These are phyloP conservation scores for Tympanopsis confertula DNA, from an alignment of 2,329 filamentous ascomycete species.

Conservation along the genomic window DNA sequence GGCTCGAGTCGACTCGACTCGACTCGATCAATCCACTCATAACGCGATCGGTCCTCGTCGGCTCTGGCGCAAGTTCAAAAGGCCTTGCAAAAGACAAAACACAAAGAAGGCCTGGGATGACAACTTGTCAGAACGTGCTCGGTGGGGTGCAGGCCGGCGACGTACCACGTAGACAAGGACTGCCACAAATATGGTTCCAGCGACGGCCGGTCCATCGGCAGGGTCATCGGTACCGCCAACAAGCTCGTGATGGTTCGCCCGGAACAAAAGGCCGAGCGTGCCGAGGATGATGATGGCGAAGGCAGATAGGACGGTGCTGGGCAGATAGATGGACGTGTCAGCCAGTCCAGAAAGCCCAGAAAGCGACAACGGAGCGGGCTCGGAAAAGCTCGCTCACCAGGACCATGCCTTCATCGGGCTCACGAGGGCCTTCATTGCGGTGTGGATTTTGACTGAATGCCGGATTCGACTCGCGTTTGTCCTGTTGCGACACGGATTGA, in stretches of 20 bases:
- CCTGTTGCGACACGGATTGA: too few species aligned
- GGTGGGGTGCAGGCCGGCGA: constrained; percentile 11
- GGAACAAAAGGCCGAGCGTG: constrained; percentile 60
- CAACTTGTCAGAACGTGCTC: constrained; percentile 1
- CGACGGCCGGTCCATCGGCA: constrained; percentile 64
- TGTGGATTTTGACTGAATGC: too few species aligned
- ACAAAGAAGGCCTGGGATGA: constrained; percentile 65
- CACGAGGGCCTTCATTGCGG: constrained; percentile 86
- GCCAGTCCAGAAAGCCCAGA: constrained; percentile 1
- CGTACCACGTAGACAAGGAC: constrained; percentile 82
- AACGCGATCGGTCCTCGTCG: constrained; percentile 75
- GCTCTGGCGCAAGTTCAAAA: constrained; percentile 73
- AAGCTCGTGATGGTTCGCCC: constrained; percentile 70
- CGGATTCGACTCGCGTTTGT: too few species aligned
- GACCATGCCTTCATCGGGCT: constrained; percentile 88
- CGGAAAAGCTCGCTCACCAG: constrained; percentile 59
- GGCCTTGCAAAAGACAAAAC: constrained; percentile 83
- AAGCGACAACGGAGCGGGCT: constrained; percentile 3
- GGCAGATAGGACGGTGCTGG: constrained; percentile 60
- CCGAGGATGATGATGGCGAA: constrained; percentile 57
- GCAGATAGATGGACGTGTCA: constrained; percentile 2
- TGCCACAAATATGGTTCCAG: constrained; percentile 74
- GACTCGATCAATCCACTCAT: too few species aligned
- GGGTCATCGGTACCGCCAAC: constrained; percentile 65
- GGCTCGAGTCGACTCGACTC: too few species aligned